phyloP scores from a whole-genome alignment of 2,329 filamentous ascomycete species.

The Colletotrichum shisoi region DNA sequence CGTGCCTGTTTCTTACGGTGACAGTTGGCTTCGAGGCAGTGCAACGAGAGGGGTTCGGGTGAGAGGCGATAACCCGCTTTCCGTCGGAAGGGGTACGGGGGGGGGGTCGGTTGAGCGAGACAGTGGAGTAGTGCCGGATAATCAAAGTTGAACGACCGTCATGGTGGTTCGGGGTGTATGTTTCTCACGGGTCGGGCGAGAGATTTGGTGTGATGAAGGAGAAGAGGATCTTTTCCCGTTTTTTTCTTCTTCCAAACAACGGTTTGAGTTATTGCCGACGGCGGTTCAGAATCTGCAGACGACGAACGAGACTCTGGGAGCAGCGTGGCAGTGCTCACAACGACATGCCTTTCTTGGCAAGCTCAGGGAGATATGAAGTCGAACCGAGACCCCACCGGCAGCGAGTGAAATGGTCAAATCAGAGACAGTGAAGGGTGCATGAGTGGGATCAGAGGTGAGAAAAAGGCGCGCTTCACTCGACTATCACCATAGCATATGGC shows the following conservation, averaged over 20 bases:
- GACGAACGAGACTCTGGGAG: conserved; percentile 1
- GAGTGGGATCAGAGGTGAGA: conserved; percentile 3
- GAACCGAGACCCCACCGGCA: conserved; percentile 28
- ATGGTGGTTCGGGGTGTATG: conserved; percentile 1
- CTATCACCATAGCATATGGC: conserved; percentile 26
- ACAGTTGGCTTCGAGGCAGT: conserved; percentile 21
- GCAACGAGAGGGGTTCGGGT: conserved; percentile 19
- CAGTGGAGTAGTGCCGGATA: neutral
- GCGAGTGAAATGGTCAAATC: conserved; percentile 20
- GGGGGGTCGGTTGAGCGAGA: conserved; percentile 5
- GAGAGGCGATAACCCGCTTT: conserved; percentile 15
- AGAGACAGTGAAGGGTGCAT: conserved; percentile 24
- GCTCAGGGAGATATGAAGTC: conserved; percentile 33
- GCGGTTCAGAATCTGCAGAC: conserved; percentile 1
- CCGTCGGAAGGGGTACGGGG: neutral
- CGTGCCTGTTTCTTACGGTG: neutral
- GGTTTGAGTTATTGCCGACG: conserved; percentile 6
- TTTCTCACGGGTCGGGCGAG: neutral
- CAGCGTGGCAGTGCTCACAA: conserved; percentile 37
- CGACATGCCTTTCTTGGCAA: conserved; percentile 39
- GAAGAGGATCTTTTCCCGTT: too few species aligned
- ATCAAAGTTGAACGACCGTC: conserved; percentile 17
- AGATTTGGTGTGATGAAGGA: conserved; percentile 4
- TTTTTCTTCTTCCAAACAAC: neutral
- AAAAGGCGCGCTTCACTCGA: conserved; percentile 32